Base-by-base conservation (phyloP, 768 basidiomycete species). In the Mrakia blollopis region DNA sequence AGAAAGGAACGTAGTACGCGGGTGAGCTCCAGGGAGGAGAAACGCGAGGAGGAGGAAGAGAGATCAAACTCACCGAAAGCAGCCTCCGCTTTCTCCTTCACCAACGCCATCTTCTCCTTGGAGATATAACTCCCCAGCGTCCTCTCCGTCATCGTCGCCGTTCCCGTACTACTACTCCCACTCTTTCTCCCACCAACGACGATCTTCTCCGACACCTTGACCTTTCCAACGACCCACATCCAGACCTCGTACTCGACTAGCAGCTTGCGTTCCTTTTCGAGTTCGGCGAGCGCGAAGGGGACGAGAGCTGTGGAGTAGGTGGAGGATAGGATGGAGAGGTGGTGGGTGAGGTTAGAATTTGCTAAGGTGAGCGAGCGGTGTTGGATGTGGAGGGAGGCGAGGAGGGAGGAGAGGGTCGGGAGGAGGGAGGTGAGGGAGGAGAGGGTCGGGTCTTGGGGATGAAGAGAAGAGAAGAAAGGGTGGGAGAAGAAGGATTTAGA, bases 1-100 rank as follows among this genome's bases (percentile, higher is more conserved):
- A 16, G 37, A 25, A 23, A 4, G 25, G 2, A 3, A 39, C 23
- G 30, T 6, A 13, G 13, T 14, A 0, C 18, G 2, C 5, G 4
- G 62, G 28, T 63, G 28, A 39, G 63, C 32, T 30, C 21, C 7
- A 44, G 18, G n/a, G 10, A 30, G 2, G 28, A 23, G 47, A 16
- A 28, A 71, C n/a, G 13, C 28, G 13, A 52, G 35, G 30, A 32
- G 44, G 28, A 28, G 28, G 5, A 25, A 41, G n/a, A 28, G 0
- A 30, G n/a, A 21, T 47, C 57, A 21, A 44, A 54, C 44, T 35
- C 18, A 71, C 44, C 44, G 18, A 30, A 71, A 16, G 50, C 50
- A 21, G 21, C 41, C 44, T 71, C 69, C 18, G 69, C 69, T 30
- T 71, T 71, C 25, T 71, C 69, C 65, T 68, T 68, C 21, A 68